Base-by-base conservation (phyloP, 1,139 yeast genomes). In the Yamadazyma pseudoaaseri region DNA sequence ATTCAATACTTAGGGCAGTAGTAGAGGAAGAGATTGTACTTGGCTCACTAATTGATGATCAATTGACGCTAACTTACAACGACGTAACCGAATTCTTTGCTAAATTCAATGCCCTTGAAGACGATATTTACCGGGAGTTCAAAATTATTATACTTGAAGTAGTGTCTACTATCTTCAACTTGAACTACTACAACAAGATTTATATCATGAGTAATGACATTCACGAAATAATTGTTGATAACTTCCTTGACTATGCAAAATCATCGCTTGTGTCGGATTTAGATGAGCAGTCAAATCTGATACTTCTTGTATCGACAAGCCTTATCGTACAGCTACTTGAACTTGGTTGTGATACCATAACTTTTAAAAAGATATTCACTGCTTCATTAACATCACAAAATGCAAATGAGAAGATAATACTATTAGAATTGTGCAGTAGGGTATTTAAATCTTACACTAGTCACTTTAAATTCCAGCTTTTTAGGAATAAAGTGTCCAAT, bases 281-380 rank as follows among this genome's bases (percentile, higher is more conserved):
- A 20, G 28, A 16, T 18, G 20, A 12, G n/a, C 29, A 34, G 12
- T 30, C 14, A 13, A 50, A 54, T 0, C 43, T 49, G 29, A 25
- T 43, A 5, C 29, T 56, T 12, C 47, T 47, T 29, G 63, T 54
- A 28, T 39, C 49, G 20, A 36, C 46, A 17, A 45, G 61, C n/a
- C 38, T 66, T 16, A 45, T 63, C 9, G 35, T 59, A 1, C 35
- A 44, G 8, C 52, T 67, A 25, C 43, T 59, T 33, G 72, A 66
- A 41, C 46, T 67, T 16, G 75, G 75, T 0, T 61, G 69, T 46
- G 56, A 56, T 29, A 48, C 54, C 2, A 39, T 41, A 8, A 39
- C 41, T 20, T 43, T 65, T 26, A 45, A 49, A 30, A 44, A 41
- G 27, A 35, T 64, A 10, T 28, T 60, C 1, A 18, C 38, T 6